Conservation (phyloP, 2,329 filamentous ascomycete genomes). For the Fusarium sp. region DNA sequence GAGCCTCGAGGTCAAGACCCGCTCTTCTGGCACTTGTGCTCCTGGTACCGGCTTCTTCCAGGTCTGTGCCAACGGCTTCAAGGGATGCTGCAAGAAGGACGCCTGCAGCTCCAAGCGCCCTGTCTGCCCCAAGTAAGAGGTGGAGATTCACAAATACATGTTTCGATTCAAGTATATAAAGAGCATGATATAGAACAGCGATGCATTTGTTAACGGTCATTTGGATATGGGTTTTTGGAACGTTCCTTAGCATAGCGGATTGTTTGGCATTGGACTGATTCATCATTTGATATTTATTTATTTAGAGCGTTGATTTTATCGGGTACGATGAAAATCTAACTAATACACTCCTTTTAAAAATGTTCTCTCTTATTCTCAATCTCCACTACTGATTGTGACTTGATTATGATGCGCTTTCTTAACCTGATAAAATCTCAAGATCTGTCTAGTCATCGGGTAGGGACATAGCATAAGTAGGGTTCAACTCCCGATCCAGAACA, state of each 20-base stretch:
- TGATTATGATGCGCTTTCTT: no score
- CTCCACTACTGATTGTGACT: no score
- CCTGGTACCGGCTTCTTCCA: constrained; percentile 22
- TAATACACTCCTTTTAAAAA: constrained; percentile 29
- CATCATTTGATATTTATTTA: constrained; percentile 8
- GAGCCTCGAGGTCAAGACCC: constrained; percentile 19
- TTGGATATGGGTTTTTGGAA: constrained; percentile 15
- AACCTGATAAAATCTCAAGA: no score
- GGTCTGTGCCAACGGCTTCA: constrained; percentile 29
- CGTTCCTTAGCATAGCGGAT: not conserved
- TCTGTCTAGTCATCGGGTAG: no score
- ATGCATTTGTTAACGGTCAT: not conserved
- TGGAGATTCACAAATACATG: not conserved
- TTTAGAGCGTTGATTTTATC: constrained; percentile 33
- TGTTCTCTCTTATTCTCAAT: no score
- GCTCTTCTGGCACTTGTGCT: constrained; percentile 12
- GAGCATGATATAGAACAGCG: constrained; percentile 15
- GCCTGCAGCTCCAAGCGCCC: constrained; percentile 23
- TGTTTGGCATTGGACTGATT: constrained; percentile 24
- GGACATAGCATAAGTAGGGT: not conserved
- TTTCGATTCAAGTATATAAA: not conserved
- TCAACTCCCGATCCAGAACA: not conserved
- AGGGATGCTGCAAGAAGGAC: constrained; percentile 36
- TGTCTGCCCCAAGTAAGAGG: constrained; percentile 35
- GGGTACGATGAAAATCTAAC: constrained; percentile 24